phyloP scores from a whole-genome alignment of 257 asterid genomes.

The Scutellaria galericulata region DNA sequence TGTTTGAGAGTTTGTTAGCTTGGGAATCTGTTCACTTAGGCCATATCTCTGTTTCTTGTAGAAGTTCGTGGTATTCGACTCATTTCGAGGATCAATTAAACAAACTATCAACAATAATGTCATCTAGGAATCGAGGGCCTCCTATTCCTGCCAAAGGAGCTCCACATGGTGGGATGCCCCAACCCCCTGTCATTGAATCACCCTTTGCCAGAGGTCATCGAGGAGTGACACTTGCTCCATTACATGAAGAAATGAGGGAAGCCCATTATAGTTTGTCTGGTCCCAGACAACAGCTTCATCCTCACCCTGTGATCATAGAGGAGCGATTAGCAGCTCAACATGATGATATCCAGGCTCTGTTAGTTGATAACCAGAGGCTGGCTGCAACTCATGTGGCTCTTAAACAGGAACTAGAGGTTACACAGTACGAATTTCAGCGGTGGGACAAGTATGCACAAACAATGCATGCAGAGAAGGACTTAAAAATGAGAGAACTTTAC shows the following conservation, averaged over 20 bases:
- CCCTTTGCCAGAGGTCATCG: conserved; percentile 58
- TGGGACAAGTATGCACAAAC: conserved; percentile 81
- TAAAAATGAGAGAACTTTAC: conserved; percentile 67
- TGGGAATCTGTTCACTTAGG: background rate
- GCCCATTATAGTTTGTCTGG: conserved; percentile 67
- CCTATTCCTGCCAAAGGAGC: conserved; percentile 64
- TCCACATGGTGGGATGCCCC: conserved; percentile 63
- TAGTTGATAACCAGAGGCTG: conserved; percentile 85
- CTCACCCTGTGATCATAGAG: conserved; percentile 72
- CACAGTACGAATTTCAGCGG: conserved; percentile 77
- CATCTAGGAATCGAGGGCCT: conserved; percentile 83
- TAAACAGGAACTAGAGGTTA: conserved; percentile 79
- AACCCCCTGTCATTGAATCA: conserved; percentile 54
- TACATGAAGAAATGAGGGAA: conserved; percentile 77
- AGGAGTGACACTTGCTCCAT: conserved; percentile 58
- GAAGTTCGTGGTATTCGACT: conserved; percentile 14
- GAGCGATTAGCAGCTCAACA: conserved; percentile 82
- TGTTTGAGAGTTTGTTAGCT: background rate
- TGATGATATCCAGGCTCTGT: conserved; percentile 79
- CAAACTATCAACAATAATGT: conserved; percentile 45
- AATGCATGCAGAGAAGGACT: conserved; percentile 69
- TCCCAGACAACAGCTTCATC: conserved; percentile 63
- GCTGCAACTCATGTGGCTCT: conserved; percentile 98
- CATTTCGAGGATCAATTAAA: conserved; percentile 20
- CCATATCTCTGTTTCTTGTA: conserved; percentile 23